A percentile compares a stretch with the other conserved stretches of the same genome.
Conservation (phyloP, 768 basidiomycete species). For the Termitomyces sp. region DNA sequence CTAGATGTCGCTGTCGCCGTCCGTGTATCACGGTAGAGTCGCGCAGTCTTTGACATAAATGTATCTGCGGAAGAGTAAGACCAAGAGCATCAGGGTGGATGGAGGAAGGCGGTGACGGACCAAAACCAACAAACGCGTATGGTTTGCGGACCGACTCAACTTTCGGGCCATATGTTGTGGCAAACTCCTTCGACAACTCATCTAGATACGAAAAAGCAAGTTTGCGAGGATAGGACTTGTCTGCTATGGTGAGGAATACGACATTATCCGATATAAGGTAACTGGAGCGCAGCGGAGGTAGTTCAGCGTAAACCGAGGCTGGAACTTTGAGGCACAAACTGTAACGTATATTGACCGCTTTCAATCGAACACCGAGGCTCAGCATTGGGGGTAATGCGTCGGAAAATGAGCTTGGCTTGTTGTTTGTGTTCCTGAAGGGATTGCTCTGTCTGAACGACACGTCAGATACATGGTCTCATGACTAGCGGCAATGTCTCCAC, state of each 20-base stretch:
- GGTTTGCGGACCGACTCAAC: slow-evolving; percentile 91
- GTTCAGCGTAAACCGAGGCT: slow-evolving; percentile 6
- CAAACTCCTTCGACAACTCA: slow-evolving; percentile 95
- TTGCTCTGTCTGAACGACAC: slow-evolving; percentile 72
- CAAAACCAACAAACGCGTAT: slow-evolving; percentile 99
- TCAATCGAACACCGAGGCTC: slow-evolving; percentile 98
- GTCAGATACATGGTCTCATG: slow-evolving; percentile 4
- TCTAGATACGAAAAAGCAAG: slow-evolving; percentile 97
- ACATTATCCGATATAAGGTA: slow-evolving; percentile 95
- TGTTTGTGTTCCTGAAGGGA: slow-evolving; percentile 96
- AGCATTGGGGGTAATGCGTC: slow-evolving; percentile 88
- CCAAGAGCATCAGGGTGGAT: not conserved
- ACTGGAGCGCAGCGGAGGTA: slow-evolving; percentile 33
- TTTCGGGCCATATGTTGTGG: slow-evolving; percentile 86
- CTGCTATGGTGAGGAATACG: slow-evolving; percentile 91
- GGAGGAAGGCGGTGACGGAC: slow-evolving; percentile 39
- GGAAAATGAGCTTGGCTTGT: slow-evolving; percentile 94
- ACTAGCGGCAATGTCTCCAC: slow-evolving; percentile 13
- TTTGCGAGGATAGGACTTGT: slow-evolving; percentile 96
- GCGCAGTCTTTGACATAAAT: slow-evolving; percentile 97
- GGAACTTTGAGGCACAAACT: slow-evolving; percentile 51
- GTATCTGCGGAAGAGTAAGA: slow-evolving; percentile 56
- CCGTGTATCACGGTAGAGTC: slow-evolving; percentile 91
- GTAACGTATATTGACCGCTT: slow-evolving; percentile 90
- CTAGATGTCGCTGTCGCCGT: slow-evolving; percentile 69